phyloP scores from a whole-genome alignment of 2,329 filamentous ascomycete species.

The Sphaerulina populicola region DNA sequence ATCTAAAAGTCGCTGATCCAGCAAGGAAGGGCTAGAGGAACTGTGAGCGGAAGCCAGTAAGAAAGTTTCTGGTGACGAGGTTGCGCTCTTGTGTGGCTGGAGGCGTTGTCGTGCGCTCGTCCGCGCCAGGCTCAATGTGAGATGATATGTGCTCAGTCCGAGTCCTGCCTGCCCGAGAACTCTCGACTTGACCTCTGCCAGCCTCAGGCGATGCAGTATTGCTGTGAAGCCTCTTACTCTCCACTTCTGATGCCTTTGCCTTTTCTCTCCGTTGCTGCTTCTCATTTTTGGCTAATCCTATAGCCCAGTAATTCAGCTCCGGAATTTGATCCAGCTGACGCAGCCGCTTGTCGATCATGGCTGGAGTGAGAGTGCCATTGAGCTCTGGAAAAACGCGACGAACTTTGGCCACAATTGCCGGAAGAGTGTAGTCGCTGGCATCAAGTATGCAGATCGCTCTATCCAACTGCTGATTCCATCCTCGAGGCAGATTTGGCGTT shows the following conservation, averaged over 20 bases:
- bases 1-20: no score
- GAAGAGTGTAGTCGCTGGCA: conserved; percentile 24
- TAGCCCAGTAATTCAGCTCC: conserved; percentile 29
- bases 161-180: not conserved
- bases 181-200: not conserved
- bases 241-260: not conserved
- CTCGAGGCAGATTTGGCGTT: conserved; percentile 26
- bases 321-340: conserved; percentile 31
- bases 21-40: not conserved
- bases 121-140: not conserved
- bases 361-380: conserved; percentile 23
- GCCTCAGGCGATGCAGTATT: not conserved
- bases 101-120: not conserved
- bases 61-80: conserved; percentile 9
- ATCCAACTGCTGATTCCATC: conserved; percentile 30
- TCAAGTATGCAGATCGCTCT: conserved; percentile 33
- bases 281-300: conserved; percentile 9
- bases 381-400: conserved; percentile 28
- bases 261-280: conserved; percentile 8
- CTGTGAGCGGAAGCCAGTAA: conserved; percentile 10
- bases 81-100: not conserved
- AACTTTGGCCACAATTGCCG: conserved; percentile 27
- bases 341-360: conserved; percentile 32
- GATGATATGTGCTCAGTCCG: not conserved
- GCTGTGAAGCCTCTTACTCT: conserved; percentile 1